phyloP scores from a whole-genome alignment of 768 basidiomycete species.

The Amylocystis lapponica region DNA sequence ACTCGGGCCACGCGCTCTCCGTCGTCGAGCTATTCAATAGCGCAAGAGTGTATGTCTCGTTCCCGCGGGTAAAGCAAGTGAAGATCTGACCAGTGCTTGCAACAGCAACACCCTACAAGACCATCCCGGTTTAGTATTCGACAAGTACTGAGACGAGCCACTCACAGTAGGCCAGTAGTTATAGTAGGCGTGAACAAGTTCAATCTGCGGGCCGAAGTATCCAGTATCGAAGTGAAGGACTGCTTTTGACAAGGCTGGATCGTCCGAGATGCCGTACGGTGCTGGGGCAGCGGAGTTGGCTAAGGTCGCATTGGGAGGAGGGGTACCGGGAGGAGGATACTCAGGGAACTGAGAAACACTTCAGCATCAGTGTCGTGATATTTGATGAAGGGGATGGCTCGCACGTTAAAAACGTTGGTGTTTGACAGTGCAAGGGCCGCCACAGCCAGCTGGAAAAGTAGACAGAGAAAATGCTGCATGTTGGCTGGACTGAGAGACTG shows the following conservation, averaged over 20 bases:
- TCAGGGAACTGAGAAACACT: conserved; percentile 12
- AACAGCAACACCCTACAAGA: conserved; percentile 11
- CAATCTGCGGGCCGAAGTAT: conserved; percentile 7
- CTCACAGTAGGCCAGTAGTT: conserved; percentile 15
- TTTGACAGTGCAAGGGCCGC: neutral
- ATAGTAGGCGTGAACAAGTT: conserved; percentile 14
- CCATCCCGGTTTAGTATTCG: neutral
- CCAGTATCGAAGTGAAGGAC: conserved; percentile 13
- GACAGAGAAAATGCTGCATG: too few relatives aligned
- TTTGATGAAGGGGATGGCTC: neutral
- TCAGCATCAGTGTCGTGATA: too few relatives aligned
- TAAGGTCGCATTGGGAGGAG: conserved; percentile 12
- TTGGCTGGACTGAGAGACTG: too few relatives aligned
- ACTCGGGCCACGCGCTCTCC: conserved; percentile 14
- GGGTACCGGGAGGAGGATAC: conserved; percentile 12
- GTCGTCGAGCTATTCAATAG: conserved; percentile 10
- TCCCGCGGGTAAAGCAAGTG: conserved; percentile 14
- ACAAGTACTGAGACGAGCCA: neutral
- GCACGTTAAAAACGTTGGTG: conserved; percentile 11
- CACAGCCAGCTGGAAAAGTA: too few relatives aligned
- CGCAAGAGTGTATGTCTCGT: conserved; percentile 16
- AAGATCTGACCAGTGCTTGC: conserved; percentile 12
- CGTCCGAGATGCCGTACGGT: neutral
- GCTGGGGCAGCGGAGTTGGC: conserved; percentile 6
- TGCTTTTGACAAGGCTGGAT: neutral